A percentile compares a stretch with the other conserved stretches of the same genome.
phyloP scores from a whole-genome alignment of 495 filamentous ascomycete species.

The Schizothecium vesticola region DNA sequence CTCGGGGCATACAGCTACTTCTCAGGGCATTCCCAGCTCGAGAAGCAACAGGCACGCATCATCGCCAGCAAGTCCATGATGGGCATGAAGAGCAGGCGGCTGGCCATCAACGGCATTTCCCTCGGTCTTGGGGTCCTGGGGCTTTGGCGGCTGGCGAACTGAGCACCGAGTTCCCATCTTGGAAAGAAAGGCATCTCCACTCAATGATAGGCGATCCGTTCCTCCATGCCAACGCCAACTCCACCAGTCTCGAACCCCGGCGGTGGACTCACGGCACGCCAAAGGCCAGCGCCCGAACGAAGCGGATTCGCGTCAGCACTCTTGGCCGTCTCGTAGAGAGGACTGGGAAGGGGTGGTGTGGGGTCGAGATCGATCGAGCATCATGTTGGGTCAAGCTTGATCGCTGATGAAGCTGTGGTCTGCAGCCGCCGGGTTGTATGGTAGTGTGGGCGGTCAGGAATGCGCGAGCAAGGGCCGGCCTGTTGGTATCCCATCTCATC shows the following conservation, averaged over 20 bases:
- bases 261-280: background rate
- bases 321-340: background rate
- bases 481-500: background rate
- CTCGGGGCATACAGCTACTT: constrained; percentile 83
- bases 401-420: background rate
- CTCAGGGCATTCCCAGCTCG: constrained; percentile 71
- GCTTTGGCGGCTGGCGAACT: constrained; percentile 38
- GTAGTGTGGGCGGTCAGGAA: background rate
- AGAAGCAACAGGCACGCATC: constrained; percentile 62
- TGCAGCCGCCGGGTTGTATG: background rate
- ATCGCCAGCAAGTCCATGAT: constrained; percentile 64
- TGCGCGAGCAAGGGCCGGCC: background rate
- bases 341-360: background rate
- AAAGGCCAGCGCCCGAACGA: background rate
- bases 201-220: background rate
- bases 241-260: background rate
- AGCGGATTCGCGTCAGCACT: background rate
- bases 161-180: background rate
- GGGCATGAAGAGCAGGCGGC: constrained; percentile 66
- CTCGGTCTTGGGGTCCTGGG: constrained; percentile 66
- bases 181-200: background rate
- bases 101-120: constrained; percentile 68
- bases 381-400: background rate
- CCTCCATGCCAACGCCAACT: background rate
- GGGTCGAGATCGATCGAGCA: background rate